Conservation (phyloP, 2,329 filamentous ascomycete species). For the Sarocladium kiliense region DNA sequence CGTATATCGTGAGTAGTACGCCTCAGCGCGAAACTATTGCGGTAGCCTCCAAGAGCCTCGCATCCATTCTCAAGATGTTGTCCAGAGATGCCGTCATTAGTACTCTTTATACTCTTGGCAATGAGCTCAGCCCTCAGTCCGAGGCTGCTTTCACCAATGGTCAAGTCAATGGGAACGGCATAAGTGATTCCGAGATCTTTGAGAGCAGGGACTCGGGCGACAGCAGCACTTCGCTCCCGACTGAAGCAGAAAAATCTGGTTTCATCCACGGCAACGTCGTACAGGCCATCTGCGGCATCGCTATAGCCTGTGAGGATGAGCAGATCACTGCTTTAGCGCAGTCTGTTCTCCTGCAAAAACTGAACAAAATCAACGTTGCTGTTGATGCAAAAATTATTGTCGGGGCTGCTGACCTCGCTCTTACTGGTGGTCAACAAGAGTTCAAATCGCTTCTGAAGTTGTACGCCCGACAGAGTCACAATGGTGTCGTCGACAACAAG, state of each 20-base stretch:
- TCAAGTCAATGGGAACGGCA: slow-evolving; percentile 35
- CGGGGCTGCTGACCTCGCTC: slow-evolving; percentile 72
- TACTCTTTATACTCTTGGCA: slow-evolving; percentile 93
- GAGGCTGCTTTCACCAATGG: slow-evolving; percentile 51
- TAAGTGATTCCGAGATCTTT: slow-evolving; percentile 41
- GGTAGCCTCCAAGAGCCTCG: slow-evolving; percentile 79
- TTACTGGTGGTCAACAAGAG: slow-evolving; percentile 73
- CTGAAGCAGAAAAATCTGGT: slow-evolving; percentile 72
- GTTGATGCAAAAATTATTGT: slow-evolving; percentile 84
- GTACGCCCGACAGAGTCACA: slow-evolving; percentile 69
- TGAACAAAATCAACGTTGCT: slow-evolving; percentile 72
- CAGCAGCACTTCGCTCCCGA: slow-evolving; percentile 73
- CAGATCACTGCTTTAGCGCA: slow-evolving; percentile 92
- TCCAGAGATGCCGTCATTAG: slow-evolving; percentile 93
- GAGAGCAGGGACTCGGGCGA: slow-evolving; percentile 55
- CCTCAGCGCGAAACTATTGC: slow-evolving; percentile 64
- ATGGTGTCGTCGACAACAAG: slow-evolving; percentile 67
- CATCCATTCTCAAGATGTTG: slow-evolving; percentile 72
- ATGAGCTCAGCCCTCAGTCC: slow-evolving; percentile 75
- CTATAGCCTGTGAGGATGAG: slow-evolving; percentile 72
- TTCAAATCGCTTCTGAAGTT: slow-evolving; percentile 83
- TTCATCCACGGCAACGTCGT: slow-evolving; percentile 74
- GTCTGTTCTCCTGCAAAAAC: slow-evolving; percentile 94
- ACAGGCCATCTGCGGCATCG: slow-evolving; percentile 90
- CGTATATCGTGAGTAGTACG: slow-evolving; percentile 81